These are phyloP conservation scores for Mitragyna speciosa DNA, from an alignment of 257 asterid genomes.

Conservation along the genomic window DNA sequence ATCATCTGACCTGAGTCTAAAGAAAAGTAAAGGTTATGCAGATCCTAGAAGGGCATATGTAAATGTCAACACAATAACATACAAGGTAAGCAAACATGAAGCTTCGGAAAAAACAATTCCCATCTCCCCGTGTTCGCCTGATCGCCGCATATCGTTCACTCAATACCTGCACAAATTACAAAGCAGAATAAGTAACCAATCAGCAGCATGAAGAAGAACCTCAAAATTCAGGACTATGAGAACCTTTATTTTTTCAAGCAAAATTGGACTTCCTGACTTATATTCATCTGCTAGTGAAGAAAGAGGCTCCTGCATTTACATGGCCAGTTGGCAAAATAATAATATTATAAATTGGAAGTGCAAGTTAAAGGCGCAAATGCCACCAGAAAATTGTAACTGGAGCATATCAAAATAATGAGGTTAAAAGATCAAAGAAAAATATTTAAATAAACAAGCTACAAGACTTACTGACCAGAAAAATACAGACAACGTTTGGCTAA, in stretches of 20 bases:
- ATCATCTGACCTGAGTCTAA: conserved; percentile 7
- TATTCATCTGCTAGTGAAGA: conserved; percentile 79
- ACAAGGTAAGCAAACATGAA: conserved; percentile 98
- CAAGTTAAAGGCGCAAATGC: conserved; percentile 6
- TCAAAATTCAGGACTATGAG: conserved; percentile 4
- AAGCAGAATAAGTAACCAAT: background rate
- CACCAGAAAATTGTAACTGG: background rate
- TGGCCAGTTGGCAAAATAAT: background rate
- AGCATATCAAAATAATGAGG: background rate
- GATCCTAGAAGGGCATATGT: conserved; percentile 8
- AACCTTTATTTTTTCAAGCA: conserved; percentile 89
- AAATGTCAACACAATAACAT: conserved; percentile 28
- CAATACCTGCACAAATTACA: conserved; percentile 50
- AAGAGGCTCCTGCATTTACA: conserved; percentile 71
- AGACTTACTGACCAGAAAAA: background rate
- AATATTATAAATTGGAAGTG: background rate
- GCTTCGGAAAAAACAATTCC: conserved; percentile 95
- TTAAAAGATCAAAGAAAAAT: background rate
- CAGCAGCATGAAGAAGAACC: conserved; percentile 6
- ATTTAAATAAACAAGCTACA: background rate
- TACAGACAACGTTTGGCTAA: background rate
- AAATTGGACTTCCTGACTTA: conserved; percentile 74
- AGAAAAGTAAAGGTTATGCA: conserved; percentile 8
- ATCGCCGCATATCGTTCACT: conserved; percentile 71
- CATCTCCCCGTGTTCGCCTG: conserved; percentile 95